Evolutionary conservation across 208 protist species (phyloP), one percentile per base, ranked within the genome.

Genomic region (Tritrichomonas foetus): DNA sequence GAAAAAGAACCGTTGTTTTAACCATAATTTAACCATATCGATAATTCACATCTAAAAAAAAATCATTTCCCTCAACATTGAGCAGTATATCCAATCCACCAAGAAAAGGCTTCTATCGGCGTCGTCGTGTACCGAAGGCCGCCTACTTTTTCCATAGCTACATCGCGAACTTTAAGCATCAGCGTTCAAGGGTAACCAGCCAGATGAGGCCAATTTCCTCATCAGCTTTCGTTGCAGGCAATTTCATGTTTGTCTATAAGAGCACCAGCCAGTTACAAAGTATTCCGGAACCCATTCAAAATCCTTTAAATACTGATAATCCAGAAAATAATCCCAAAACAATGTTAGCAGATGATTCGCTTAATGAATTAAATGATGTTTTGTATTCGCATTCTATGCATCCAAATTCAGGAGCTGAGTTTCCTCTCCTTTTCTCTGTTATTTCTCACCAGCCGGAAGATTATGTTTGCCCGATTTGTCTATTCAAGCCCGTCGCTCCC

Each of bases 391-490:
- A 89, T 57, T 61, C 27, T 20, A 27, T 89, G 13, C 47, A 57
- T 57, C 41, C 78, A 57, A 39, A 30, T 39, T 61, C 78, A 55
- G 78, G 78, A 1, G 27, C 44, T 16, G 27, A 89, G 16, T 89
- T 25, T 25, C 20, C 33, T 27, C 41, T 89, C 20, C 5, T 89
- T 55, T 89, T 61, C 30, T 89, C 47, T 39, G 78, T 57, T 14
- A 89, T 89, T 39, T 41, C 47, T 53, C 78, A 89, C 22, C 47
- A 57, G 57, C 47, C 78, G 16, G 44, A 49, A 20, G 78, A 89
- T 57, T 89, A 39, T 57, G 47, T 89, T 2, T 89, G 78, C 30
- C 78, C 78, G 13, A 89, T 89, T 53, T 89, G 78, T 89, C 47
- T 89, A 39, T 89, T 89, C 30, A 25, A 13, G 1, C 78, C 78